A percentile compares a stretch with the other conserved stretches of the same genome.
These are phyloP conservation scores for Phycomyces nitens DNA, from an alignment of 192 early-diverging fungal species.

Conservation along the genomic window DNA sequence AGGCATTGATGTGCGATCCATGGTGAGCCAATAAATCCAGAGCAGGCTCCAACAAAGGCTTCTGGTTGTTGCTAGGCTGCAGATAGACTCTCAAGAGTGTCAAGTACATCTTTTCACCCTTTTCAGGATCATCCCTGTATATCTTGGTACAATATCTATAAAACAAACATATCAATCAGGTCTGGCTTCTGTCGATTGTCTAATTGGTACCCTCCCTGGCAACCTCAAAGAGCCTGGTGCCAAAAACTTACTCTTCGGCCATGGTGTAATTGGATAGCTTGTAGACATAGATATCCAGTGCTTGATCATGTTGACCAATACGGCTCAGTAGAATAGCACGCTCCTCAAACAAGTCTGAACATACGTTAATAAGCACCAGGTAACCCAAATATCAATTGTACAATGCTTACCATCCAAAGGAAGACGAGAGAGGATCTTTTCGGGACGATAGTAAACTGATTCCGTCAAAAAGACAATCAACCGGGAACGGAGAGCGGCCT, in stretches of 20 bases:
- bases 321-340: constrained; percentile 74
- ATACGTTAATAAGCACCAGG: too few species aligned
- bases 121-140: constrained; percentile 44
- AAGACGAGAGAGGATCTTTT: constrained; percentile 66
- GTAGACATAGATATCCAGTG: constrained; percentile 78
- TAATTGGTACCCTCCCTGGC: too few species aligned
- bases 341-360: constrained; percentile 73
- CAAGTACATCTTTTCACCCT: constrained; percentile 57
- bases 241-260: constrained; percentile 58
- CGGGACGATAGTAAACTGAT: constrained; percentile 70
- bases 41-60: constrained; percentile 53
- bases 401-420: constrained; percentile 63
- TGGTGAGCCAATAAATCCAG: constrained; percentile 60
- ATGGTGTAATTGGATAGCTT: constrained; percentile 65
- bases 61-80: constrained; percentile 38
- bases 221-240: constrained; percentile 3
- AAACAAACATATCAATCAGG: constrained; percentile 21
- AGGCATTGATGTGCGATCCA: constrained; percentile 62
- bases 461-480: constrained; percentile 68
- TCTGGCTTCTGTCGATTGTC: too few species aligned
- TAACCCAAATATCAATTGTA: too few species aligned
- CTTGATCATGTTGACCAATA: constrained; percentile 84
- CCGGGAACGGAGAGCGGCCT: constrained; percentile 9
- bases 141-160: constrained; percentile 63
- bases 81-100: constrained; percentile 63